Conservation (phyloP, 768 basidiomycete genomes). For the Phylloporus arenicola region DNA sequence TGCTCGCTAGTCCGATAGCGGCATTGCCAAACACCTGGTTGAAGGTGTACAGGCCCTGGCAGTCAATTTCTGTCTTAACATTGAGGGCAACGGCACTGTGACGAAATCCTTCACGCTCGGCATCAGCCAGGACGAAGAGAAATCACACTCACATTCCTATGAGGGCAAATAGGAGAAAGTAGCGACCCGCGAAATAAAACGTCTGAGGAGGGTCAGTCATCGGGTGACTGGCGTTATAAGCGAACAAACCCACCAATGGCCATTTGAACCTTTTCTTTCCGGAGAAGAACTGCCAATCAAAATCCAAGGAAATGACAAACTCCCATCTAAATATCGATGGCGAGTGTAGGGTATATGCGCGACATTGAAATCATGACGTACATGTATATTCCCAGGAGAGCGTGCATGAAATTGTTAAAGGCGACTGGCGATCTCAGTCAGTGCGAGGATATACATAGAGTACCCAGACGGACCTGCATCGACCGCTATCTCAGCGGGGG, state of each 20-base stretch:
- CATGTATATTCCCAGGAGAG: conserved; percentile 57
- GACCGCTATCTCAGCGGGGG: conserved; percentile 39
- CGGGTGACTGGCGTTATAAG: not conserved
- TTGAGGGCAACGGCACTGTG: conserved; percentile 53
- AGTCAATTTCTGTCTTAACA: conserved; percentile 54
- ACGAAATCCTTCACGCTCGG: conserved; percentile 1
- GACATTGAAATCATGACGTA: conserved; percentile 22
- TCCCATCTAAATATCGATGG: conserved; percentile 48
- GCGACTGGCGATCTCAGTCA: conserved; percentile 19
- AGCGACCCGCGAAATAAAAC: conserved; percentile 69
- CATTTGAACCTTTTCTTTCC: conserved; percentile 56
- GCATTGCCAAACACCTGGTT: conserved; percentile 62
- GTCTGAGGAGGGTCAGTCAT: conserved; percentile 31
- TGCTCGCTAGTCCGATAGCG: conserved; percentile 62
- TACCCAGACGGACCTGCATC: conserved; percentile 38
- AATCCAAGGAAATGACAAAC: conserved; percentile 54
- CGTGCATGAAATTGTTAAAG: conserved; percentile 54
- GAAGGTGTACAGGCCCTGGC: conserved; percentile 65
- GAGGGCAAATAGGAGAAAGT: conserved; percentile 57
- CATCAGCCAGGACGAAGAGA: not conserved
- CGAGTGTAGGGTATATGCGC: conserved; percentile 7
- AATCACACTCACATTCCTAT: conserved; percentile 56
- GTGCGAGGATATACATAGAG: not conserved
- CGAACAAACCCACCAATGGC: conserved; percentile 48
- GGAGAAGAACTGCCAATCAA: conserved; percentile 59